A percentile compares a stretch with the other conserved stretches of the same genome.
phyloP scores from a whole-genome alignment of 148 eudicot genomes.

The Vaccinium corymbosum region DNA sequence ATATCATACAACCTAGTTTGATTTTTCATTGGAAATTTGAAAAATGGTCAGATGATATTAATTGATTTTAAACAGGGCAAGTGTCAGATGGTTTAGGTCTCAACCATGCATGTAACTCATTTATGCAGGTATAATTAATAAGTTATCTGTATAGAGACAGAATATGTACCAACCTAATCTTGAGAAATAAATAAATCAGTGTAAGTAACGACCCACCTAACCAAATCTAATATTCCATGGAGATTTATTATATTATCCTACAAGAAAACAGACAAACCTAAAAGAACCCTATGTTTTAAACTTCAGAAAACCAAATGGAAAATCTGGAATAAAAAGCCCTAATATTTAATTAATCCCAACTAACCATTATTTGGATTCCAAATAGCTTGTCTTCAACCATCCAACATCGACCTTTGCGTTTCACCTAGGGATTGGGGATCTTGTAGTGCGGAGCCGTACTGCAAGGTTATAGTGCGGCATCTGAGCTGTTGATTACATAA shows the following conservation, averaged over 20 bases:
- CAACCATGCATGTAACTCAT: not conserved
- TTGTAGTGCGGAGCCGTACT: too few species aligned
- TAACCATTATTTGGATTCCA: not conserved
- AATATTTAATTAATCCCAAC: not conserved
- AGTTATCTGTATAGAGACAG: not conserved
- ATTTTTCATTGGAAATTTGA: not conserved
- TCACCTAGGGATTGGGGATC: too few species aligned
- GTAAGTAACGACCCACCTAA: not conserved
- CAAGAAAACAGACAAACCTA: not conserved
- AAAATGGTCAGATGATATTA: not conserved
- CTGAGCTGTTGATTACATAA: too few species aligned
- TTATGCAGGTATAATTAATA: not conserved
- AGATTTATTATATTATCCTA: not conserved
- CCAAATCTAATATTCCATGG: not conserved
- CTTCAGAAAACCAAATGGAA: not conserved
- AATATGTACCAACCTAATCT: not conserved
- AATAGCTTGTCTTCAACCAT: not conserved
- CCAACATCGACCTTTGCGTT: not conserved
- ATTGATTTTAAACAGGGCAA: not conserved
- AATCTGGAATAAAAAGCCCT: not conserved
- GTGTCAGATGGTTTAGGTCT: not conserved
- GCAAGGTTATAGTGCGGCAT: too few species aligned
- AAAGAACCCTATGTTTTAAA: not conserved
- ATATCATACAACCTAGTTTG: not conserved
- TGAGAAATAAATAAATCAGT: not conserved